Evolutionary conservation across 2,329 filamentous ascomycete species (phyloP).

Genomic region (Ophiostoma fasciatum): DNA sequence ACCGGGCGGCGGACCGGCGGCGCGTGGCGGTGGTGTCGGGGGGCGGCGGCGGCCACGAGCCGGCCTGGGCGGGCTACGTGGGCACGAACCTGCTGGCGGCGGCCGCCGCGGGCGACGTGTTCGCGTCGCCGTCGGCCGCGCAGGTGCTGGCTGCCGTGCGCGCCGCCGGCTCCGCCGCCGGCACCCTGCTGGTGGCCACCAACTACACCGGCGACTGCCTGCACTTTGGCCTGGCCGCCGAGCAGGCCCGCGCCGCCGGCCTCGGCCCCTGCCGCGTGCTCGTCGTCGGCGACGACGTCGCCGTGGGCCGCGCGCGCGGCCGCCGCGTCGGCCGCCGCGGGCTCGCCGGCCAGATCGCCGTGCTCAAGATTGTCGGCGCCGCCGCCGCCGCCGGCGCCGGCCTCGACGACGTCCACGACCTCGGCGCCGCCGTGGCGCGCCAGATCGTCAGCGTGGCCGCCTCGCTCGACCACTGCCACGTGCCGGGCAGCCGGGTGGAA

Average conservation of each 20-base stretch:
- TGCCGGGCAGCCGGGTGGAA: conserved; percentile 35
- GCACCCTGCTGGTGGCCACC: conserved; percentile 45
- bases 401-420: conserved; percentile 33
- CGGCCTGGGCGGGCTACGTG: conserved; percentile 50
- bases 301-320: conserved; percentile 41
- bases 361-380: conserved; percentile 42
- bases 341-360: conserved; percentile 44
- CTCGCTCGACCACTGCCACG: conserved; percentile 46
- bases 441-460: conserved; percentile 43
- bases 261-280: conserved; percentile 37
- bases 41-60: conserved; percentile 45
- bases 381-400: conserved; percentile 31
- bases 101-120: conserved; percentile 46
- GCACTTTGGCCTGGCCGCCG: conserved; percentile 45
- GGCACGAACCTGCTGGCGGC: conserved; percentile 46
- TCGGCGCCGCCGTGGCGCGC: conserved; percentile 32
- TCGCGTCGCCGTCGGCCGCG: conserved; percentile 47
- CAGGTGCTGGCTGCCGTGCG: conserved; percentile 47
- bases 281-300: conserved; percentile 51
- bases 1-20: conserved; percentile 27
- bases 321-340: conserved; percentile 46
- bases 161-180: conserved; percentile 36
- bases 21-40: conserved; percentile 37
- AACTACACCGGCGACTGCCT: conserved; percentile 52
- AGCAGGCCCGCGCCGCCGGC: conserved; percentile 39